A percentile compares a stretch with the other conserved stretches of the same genome.
phyloP scores from a whole-genome alignment of 2,329 filamentous ascomycete genomes.

The Penicillium janthinellum region DNA sequence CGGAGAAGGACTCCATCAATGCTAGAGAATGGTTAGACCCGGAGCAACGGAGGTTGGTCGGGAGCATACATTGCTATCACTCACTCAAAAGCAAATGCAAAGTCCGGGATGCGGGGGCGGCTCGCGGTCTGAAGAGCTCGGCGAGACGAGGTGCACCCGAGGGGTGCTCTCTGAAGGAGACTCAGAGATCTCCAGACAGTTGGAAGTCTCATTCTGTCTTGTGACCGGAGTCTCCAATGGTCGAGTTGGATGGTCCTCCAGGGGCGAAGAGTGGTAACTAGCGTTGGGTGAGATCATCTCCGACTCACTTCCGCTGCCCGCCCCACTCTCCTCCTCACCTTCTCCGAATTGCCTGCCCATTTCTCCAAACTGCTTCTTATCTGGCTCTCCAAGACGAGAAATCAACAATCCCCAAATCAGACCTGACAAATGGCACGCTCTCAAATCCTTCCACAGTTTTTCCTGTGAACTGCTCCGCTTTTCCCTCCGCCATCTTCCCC shows the following conservation, averaged over 20 bases:
- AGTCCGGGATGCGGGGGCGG: constrained; percentile 38
- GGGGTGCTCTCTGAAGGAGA: constrained; percentile 29
- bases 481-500: not conserved
- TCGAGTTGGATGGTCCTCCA: not conserved
- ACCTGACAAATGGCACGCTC: not conserved
- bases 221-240: not conserved
- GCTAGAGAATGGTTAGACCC: constrained; percentile 43
- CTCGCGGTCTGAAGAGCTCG: constrained; percentile 35
- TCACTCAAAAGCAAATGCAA: constrained; percentile 52
- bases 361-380: not conserved
- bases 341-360: constrained; percentile 3
- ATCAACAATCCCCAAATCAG: not conserved
- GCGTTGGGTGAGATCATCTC: constrained; percentile 12
- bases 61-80: constrained; percentile 18
- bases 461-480: not conserved
- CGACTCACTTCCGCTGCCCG: constrained; percentile 2
- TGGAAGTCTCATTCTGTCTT: constrained; percentile 30
- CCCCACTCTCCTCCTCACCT: constrained; percentile 1
- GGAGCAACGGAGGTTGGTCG: not conserved
- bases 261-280: not conserved
- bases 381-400: not conserved
- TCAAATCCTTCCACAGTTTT: not conserved
- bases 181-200: constrained; percentile 29
- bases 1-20: constrained; percentile 96
- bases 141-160: constrained; percentile 22